phyloP scores from a whole-genome alignment of 2,329 filamentous ascomycete genomes.

The Bimuria novae-zelandiae region DNA sequence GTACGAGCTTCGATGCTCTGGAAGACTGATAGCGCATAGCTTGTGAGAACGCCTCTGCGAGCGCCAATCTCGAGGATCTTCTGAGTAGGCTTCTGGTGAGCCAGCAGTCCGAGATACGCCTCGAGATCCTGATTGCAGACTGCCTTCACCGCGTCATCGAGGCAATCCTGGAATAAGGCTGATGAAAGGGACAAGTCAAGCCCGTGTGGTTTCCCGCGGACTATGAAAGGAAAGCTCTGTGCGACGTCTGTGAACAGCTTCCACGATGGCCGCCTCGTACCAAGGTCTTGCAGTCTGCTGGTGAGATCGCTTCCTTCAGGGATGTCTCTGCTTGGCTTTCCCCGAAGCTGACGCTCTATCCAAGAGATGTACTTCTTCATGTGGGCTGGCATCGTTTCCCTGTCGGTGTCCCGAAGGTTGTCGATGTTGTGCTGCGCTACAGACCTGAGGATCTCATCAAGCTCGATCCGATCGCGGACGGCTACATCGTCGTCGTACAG shows the following conservation, averaged over 20 bases:
- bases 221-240: slow-evolving; percentile 4
- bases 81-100: slow-evolving; percentile 6
- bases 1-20: not conserved
- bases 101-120: not conserved
- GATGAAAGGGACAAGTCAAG: not conserved
- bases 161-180: not conserved
- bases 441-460: not conserved
- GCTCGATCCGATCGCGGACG: not conserved
- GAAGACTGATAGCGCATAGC: not conserved
- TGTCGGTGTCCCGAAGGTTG: not conserved
- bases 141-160: not conserved
- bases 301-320: not conserved
- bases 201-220: not conserved
- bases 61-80: slow-evolving; percentile 8
- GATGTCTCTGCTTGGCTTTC: not conserved
- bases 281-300: not conserved
- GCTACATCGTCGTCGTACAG: slow-evolving; percentile 3
- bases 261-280: slow-evolving; percentile 5
- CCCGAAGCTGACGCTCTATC: not conserved
- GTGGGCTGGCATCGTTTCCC: not conserved
- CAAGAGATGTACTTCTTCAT: not conserved
- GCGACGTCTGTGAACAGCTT: slow-evolving; percentile 4
- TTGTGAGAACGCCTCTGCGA: slow-evolving; percentile 1
- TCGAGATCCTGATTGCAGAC: not conserved
- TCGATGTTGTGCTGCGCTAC: not conserved